These are phyloP conservation scores for Trichopus zeylanicus DNA, from an alignment of 116 monocot species.

Conservation along the genomic window DNA sequence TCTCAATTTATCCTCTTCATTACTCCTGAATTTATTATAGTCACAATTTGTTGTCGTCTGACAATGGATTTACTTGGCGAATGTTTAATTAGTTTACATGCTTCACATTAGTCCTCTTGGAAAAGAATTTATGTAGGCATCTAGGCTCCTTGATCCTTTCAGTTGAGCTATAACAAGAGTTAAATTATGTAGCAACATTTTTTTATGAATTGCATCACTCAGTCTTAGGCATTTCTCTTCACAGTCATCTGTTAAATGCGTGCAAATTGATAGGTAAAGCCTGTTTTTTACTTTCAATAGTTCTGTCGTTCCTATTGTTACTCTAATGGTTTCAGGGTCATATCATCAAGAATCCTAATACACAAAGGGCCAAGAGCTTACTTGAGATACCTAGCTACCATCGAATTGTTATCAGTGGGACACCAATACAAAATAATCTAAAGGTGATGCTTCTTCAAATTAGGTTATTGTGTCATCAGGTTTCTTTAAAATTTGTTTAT, in stretches of 20 bases:
- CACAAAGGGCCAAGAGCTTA: conserved; percentile 84
- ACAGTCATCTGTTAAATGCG: background rate
- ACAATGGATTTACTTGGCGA: too few relatives aligned
- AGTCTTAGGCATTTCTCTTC: background rate
- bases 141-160: background rate
- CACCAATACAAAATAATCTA: conserved; percentile 94
- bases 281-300: background rate
- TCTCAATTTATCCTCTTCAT: too few relatives aligned
- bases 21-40: too few relatives aligned
- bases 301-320: background rate
- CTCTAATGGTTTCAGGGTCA: conserved; percentile 47
- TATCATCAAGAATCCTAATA: conserved; percentile 89
- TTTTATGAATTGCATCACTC: background rate
- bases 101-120: background rate
- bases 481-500: background rate
- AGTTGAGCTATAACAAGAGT: background rate
- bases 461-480: background rate
- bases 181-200: background rate
- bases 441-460: conserved; percentile 38
- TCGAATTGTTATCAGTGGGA: conserved; percentile 94
- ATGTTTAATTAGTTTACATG: too few relatives aligned
- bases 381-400: conserved; percentile 75
- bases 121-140: background rate
- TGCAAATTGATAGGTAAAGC: background rate
- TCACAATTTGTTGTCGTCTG: too few relatives aligned